phyloP scores from a whole-genome alignment of 129 eudicot species.

The Lonicera japonica region DNA sequence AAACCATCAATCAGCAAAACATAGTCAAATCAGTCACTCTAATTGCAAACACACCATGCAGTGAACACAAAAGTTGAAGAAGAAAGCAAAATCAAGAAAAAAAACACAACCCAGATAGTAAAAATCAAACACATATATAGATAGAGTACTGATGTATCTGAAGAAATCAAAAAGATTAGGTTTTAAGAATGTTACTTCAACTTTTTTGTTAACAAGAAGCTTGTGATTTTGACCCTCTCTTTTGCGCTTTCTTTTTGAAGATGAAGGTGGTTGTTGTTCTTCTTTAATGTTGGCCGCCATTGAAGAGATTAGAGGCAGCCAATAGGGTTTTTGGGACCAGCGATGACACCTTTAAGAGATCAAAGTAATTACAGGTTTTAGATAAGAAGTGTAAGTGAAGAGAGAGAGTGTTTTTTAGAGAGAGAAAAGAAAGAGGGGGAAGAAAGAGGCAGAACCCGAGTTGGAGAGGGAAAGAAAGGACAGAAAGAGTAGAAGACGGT shows the following conservation, averaged over 20 bases:
- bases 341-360: too few relatives aligned
- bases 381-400: too few relatives aligned
- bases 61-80: neutral
- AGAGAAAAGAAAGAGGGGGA: too few relatives aligned
- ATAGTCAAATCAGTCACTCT: too few relatives aligned
- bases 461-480: too few relatives aligned
- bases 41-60: too few relatives aligned
- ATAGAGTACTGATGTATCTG: neutral
- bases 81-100: neutral
- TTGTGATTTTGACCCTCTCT: neutral
- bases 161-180: neutral
- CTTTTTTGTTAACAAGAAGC: slow-evolving; percentile 1
- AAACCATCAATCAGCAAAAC: too few relatives aligned
- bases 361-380: too few relatives aligned
- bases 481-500: too few relatives aligned
- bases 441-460: too few relatives aligned
- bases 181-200: slow-evolving; percentile 2
- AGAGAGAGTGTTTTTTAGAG: too few relatives aligned
- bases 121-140: neutral
- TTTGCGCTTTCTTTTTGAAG: neutral
- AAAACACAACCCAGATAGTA: neutral
- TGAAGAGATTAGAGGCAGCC: neutral
- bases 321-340: too few relatives aligned
- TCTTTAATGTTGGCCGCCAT: slow-evolving; percentile 1
- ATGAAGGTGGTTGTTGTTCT: neutral